These are phyloP conservation scores for Dacryopinax primogenitus DNA, from an alignment of 768 basidiomycete genomes.

Conservation along the genomic window DNA sequence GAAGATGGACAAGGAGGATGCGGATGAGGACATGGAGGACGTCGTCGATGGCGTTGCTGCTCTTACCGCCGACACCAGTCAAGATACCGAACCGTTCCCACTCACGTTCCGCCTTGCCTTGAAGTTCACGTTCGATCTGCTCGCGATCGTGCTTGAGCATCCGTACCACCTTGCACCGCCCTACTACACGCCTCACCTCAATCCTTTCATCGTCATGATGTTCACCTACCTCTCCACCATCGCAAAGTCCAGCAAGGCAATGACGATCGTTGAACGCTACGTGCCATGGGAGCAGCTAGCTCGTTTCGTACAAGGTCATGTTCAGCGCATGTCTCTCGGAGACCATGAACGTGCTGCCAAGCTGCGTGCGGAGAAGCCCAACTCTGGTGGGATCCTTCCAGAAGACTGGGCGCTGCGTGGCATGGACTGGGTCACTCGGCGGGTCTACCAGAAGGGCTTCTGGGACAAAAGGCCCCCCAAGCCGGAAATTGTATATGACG, in stretches of 20 bases:
- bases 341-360: slow-evolving; percentile 40
- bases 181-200: slow-evolving; percentile 44
- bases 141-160: slow-evolving; percentile 54
- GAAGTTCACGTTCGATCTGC: slow-evolving; percentile 64
- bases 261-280: slow-evolving; percentile 52
- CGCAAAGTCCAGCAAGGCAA: slow-evolving; percentile 48
- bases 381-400: slow-evolving; percentile 47
- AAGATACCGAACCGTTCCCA: slow-evolving; percentile 36
- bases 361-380: slow-evolving; percentile 38
- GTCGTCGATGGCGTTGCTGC: slow-evolving; percentile 9
- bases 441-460: slow-evolving; percentile 84
- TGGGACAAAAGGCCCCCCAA: slow-evolving; percentile 51
- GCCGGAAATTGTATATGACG: not conserved
- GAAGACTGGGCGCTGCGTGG: slow-evolving; percentile 96
- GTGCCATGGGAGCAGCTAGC: slow-evolving; percentile 78
- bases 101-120: slow-evolving; percentile 59
- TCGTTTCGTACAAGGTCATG: slow-evolving; percentile 47
- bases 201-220: slow-evolving; percentile 76
- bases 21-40: slow-evolving; percentile 11
- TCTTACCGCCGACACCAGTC: not conserved
- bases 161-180: slow-evolving; percentile 49
- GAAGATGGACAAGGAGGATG: slow-evolving; percentile 15
- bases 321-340: slow-evolving; percentile 36
- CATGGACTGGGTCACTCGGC: slow-evolving; percentile 89
- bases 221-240: slow-evolving; percentile 81